These are phyloP conservation scores for Escallonia herrerae DNA, from an alignment of 129 eudicot genomes.

Conservation along the genomic window DNA sequence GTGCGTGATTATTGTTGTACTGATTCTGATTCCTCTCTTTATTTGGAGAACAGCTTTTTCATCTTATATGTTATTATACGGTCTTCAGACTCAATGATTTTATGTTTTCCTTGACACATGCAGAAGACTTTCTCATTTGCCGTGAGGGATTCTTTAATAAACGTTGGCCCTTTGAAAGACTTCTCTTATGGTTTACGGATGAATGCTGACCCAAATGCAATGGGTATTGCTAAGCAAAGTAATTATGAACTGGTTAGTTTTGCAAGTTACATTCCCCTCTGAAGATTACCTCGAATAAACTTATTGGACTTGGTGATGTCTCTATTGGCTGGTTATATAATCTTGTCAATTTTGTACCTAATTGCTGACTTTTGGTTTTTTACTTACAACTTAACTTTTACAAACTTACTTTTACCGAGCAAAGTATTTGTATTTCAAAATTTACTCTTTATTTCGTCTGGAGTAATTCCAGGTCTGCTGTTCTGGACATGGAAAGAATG, in stretches of 20 bases:
- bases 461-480: conserved; percentile 67
- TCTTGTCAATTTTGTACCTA: conserved; percentile 7
- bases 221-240: conserved; percentile 86
- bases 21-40: too few relatives aligned
- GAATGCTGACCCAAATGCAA: conserved; percentile 78
- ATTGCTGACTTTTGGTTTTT: background rate
- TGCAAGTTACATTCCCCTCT: background rate
- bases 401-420: background rate
- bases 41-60: too few relatives aligned
- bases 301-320: background rate
- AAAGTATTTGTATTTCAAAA: background rate
- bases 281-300: background rate
- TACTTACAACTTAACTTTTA: background rate
- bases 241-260: conserved; percentile 90
- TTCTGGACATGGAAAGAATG: conserved; percentile 99
- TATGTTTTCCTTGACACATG: conserved; percentile 6
- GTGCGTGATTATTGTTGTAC: background rate
- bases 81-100: background rate
- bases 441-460: background rate
- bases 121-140: conserved; percentile 92
- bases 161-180: conserved; percentile 95
- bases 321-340: conserved; percentile 13
- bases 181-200: conserved; percentile 81
- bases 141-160: conserved; percentile 87
- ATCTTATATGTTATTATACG: too few relatives aligned